These are phyloP conservation scores for Sugiyamaella floridensis DNA, from an alignment of 805 yeast genomes.

Conservation along the genomic window DNA sequence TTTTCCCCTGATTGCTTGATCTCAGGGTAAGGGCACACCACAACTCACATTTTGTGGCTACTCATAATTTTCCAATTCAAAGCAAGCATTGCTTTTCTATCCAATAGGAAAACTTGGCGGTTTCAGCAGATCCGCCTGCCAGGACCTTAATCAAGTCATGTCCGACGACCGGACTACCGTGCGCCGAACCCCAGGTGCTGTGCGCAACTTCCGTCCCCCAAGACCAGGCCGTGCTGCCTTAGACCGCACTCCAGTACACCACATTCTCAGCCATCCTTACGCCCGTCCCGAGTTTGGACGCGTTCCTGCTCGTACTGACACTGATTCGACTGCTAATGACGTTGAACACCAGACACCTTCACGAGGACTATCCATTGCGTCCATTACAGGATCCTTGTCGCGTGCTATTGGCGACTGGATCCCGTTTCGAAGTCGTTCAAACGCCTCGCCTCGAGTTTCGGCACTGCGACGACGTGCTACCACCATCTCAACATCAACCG, in stretches of 20 bases:
- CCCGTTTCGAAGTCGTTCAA: neutral
- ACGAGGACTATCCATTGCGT: neutral
- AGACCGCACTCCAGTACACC: neutral
- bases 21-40: neutral
- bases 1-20: neutral
- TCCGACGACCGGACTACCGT: neutral
- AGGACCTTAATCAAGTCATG: neutral
- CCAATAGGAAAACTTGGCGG: neutral
- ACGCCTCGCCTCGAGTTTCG: neutral
- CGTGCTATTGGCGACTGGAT: neutral
- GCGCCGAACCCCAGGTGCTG: constrained; percentile 2
- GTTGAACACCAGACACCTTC: neutral
- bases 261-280: neutral
- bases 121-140: neutral
- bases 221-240: constrained; percentile 1
- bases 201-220: neutral
- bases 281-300: neutral
- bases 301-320: neutral
- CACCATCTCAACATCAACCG: neutral
- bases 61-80: neutral
- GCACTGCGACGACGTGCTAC: neutral
- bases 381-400: neutral
- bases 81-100: neutral
- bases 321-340: neutral
- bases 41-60: neutral